Conservation (phyloP, 768 basidiomycete species). For the Mycena polygramma region DNA sequence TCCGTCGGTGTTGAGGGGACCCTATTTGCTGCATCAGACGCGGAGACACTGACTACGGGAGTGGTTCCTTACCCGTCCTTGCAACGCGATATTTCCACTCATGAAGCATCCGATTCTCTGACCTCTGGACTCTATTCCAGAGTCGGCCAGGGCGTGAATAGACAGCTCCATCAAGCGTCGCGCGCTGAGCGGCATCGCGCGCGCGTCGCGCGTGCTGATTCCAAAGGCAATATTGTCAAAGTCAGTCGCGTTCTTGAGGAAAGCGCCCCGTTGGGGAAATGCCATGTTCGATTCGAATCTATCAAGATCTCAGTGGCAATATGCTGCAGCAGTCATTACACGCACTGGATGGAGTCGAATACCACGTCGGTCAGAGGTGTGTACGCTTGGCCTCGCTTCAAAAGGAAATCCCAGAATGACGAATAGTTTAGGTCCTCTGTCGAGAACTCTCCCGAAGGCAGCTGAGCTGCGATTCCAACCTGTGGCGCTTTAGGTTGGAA, state of each 20-base stretch:
- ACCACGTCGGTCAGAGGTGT: not conserved
- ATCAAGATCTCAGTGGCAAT: not conserved
- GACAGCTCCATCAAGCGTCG: conserved; percentile 21
- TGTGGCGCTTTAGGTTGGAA: not conserved
- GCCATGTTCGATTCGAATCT: not conserved
- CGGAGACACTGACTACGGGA: too few relatives aligned
- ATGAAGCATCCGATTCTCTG: conserved; percentile 17
- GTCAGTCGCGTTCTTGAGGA: conserved; percentile 15
- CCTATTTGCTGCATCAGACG: not conserved
- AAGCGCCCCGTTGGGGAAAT: not conserved
- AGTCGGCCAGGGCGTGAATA: conserved; percentile 17
- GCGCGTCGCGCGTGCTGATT: conserved; percentile 11
- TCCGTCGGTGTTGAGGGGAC: conserved; percentile 10
- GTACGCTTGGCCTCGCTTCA: not conserved
- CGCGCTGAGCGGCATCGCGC: conserved; percentile 9
- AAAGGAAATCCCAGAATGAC: conserved; percentile 20
- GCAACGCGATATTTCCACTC: conserved; percentile 12
- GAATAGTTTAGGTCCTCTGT: conserved; percentile 15
- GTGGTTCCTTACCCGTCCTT: not conserved
- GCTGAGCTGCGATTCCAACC: conserved; percentile 21
- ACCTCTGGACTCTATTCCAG: conserved; percentile 16
- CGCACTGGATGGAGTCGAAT: too few relatives aligned
- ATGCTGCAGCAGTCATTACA: not conserved
- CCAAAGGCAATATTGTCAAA: conserved; percentile 23
- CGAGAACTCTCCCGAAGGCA: conserved; percentile 2